Base-by-base conservation (phyloP, 2,329 filamentous ascomycete species). In the Fusarium sp. region DNA sequence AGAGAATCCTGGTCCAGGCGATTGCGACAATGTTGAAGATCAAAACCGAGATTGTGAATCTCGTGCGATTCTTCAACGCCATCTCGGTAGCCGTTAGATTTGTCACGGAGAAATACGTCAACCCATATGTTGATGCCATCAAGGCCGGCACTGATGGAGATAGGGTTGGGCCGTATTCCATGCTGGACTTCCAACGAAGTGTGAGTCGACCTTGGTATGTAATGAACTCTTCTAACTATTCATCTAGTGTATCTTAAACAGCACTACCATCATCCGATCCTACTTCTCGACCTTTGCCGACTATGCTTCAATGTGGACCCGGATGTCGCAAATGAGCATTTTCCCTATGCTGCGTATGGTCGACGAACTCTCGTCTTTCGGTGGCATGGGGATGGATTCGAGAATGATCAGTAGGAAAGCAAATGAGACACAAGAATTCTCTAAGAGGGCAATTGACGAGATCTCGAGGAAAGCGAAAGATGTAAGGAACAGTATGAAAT, bases 191-290 rank as follows among this genome's bases (percentile, higher is more conserved):
- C 10, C 33, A 53, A 15, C 23, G 23, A 28, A 38, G 50, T 15
- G 33, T 53, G 4, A n/a, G 50, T 53, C 9, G 7, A 16, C 7
- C 18, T 25, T 53, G 2, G 0, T 12, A 9, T 12, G 9, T 8
- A 3, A 38, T 11, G 50, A n/a, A 25, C 9, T n/a, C 12, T 38
- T 15, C 50, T 53, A 9, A 53, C 33, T 21, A 13, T 19, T 38
- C 9, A 28, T 38, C 3, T 15, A 53, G 50, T 53, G 23, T 15
- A 16, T 37, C 23, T 6, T 53, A 5, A 53, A 53, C 2, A 21
- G 33, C 9, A 28, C 33, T 7, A 28, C 13, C 11, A 28, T 28
- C 12, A 38, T 53, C 19, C 13, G 9, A 38, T 37, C 50, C 19
- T 53, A 53, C 23, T 53, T 37, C 50, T 53, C 50, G 2, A 16